phyloP scores from a whole-genome alignment of 2,329 filamentous ascomycete species.

The Fusarium torreyae region DNA sequence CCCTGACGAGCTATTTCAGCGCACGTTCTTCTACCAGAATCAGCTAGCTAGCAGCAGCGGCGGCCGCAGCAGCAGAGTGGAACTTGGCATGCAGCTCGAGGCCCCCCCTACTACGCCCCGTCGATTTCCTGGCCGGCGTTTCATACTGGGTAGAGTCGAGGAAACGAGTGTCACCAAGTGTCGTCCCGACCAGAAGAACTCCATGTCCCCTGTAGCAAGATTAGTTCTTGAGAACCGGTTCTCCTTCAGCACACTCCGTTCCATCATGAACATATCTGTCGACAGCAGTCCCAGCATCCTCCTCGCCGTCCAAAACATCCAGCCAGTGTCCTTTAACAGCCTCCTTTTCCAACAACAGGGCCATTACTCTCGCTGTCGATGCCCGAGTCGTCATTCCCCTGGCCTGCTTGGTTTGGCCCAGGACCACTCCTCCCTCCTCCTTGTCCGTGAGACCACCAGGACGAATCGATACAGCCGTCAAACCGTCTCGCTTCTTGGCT shows the following conservation, averaged over 20 bases:
- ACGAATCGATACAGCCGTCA: slow-evolving; percentile 65
- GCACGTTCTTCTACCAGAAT: slow-evolving; percentile 16
- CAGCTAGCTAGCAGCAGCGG: neutral
- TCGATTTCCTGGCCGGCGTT: neutral
- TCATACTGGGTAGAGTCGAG: slow-evolving; percentile 6
- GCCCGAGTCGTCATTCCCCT: slow-evolving; percentile 64
- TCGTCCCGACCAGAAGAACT: neutral
- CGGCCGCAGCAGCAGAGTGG: slow-evolving; percentile 14
- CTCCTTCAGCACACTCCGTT: slow-evolving; percentile 47
- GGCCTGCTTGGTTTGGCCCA: slow-evolving; percentile 58
- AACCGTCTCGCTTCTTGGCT: slow-evolving; percentile 53
- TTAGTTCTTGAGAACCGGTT: slow-evolving; percentile 37
- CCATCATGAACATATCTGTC: slow-evolving; percentile 44
- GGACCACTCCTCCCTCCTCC: slow-evolving; percentile 59
- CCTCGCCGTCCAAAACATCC: slow-evolving; percentile 66
- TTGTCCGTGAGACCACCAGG: slow-evolving; percentile 64
- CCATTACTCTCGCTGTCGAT: slow-evolving; percentile 69
- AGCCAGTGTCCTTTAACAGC: slow-evolving; percentile 62
- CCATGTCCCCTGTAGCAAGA: neutral
- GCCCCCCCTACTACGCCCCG: slow-evolving; percentile 2
- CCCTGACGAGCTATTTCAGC: slow-evolving; percentile 12
- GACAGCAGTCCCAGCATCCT: slow-evolving; percentile 52
- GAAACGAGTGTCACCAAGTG: neutral
- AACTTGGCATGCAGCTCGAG: neutral
- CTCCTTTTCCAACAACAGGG: slow-evolving; percentile 61